Conservation (phyloP, 495 filamentous ascomycete species). For the Aspergillus leporis region DNA sequence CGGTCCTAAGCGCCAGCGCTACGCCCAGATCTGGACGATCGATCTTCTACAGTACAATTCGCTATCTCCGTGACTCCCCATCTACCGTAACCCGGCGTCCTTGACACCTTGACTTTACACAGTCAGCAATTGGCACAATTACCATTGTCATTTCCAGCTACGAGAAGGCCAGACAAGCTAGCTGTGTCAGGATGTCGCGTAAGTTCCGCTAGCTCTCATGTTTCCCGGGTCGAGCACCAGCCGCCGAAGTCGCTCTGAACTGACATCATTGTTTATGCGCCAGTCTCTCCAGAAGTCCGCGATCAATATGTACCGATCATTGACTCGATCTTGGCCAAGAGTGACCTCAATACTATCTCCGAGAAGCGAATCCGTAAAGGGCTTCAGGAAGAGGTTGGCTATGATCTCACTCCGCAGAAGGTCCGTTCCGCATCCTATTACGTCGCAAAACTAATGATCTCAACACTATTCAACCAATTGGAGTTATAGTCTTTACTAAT, state of each 20-base stretch:
- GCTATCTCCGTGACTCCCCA: constrained; percentile 24
- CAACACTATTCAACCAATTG: constrained; percentile 2
- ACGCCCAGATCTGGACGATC: constrained; percentile 32
- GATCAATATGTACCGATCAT: constrained; percentile 80
- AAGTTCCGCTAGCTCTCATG: constrained; percentile 30
- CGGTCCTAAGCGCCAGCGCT: constrained; percentile 48
- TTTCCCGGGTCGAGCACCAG: constrained; percentile 15
- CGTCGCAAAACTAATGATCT: constrained; percentile 11
- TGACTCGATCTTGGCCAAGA: constrained; percentile 79
- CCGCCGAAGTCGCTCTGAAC: constrained; percentile 22
- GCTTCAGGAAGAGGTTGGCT: constrained; percentile 70
- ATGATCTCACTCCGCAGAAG: constrained; percentile 87
- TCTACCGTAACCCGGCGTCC: constrained; percentile 5
- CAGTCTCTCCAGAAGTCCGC: constrained; percentile 69
- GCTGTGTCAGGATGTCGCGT: constrained; percentile 42
- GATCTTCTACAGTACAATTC: constrained; percentile 15
- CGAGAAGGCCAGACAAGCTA: background rate
- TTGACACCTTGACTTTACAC: background rate
- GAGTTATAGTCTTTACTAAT: constrained; percentile 14
- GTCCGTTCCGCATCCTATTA: constrained; percentile 46
- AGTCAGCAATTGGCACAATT: constrained; percentile 16
- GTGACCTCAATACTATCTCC: constrained; percentile 87
- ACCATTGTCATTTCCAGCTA: constrained; percentile 3
- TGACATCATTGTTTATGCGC: constrained; percentile 25
- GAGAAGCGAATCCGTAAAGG: constrained; percentile 90